Evolutionary conservation across 768 basidiomycete species (phyloP), one percentile per base, ranked within the genome.

Genomic region (Termitomyces sp.): DNA sequence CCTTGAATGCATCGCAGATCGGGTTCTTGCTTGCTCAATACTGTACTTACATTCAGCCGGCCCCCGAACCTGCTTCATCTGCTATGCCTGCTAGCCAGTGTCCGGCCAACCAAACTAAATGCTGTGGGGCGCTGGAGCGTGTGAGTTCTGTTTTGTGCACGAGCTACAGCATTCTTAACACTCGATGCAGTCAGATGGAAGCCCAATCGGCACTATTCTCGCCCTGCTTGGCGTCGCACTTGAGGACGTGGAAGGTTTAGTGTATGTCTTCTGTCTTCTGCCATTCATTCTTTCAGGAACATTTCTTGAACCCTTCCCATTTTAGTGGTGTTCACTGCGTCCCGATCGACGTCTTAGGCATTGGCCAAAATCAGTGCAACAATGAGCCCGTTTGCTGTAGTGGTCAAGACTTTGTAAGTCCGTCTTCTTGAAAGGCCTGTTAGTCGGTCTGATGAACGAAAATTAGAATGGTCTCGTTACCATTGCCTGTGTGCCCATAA

Each of bases 311-410:
- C 22, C 14, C 14, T 46, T 48, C 4, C 18, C 51, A 9, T 0
- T n/a, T 1, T 0, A 65, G 68, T 16, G 77, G 76, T 16, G 13
- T 67, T 6, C 59, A n/a, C 6, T 78, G 78, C 54, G 56, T 57
- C 0, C 66, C 74, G 0, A 53, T 76, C 34, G 66, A 66, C 31
- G 64, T 65, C 31, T 12, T 65, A 3, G 70, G 73, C 4, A 39
- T 61, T 56, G 67, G 60, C 44, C 66, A 53, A 29, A 64, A 63
- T 29, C 9, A 53, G 18, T 79, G 78, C 61, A 5, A 57, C 5
- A 43, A 60, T 5, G 57, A 76, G 43, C 62, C 74, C 1, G 78
- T 77, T 0, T 81, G 80, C 62, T 80, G 79, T 59, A 34, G 63
- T 0, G 56, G 72, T 58, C 70, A 74, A 56, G 39, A 54, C 1